Evolutionary conservation across 2,329 filamentous ascomycete species (phyloP).

Genomic region (Cryphonectria japonica): DNA sequence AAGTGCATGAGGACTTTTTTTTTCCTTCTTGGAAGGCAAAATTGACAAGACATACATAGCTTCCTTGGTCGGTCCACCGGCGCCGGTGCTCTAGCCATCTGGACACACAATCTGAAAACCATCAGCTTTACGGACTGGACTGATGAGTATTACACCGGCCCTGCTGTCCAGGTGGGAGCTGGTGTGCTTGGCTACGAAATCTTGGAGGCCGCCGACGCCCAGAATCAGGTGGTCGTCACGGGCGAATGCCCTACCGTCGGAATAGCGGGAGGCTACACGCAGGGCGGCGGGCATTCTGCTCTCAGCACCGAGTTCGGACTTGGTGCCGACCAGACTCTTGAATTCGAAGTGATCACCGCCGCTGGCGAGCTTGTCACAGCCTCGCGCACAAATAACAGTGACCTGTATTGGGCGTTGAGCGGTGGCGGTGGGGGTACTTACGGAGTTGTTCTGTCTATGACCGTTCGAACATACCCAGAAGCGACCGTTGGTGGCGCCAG

Average conservation of each 20-base stretch:
- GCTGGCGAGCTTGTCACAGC: slow-evolving; percentile 47
- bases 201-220: slow-evolving; percentile 47
- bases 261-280: slow-evolving; percentile 49
- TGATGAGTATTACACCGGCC: slow-evolving; percentile 43
- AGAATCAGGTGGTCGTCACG: slow-evolving; percentile 31
- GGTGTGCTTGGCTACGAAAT: slow-evolving; percentile 58
- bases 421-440: slow-evolving; percentile 47
- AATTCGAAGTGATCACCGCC: slow-evolving; percentile 51
- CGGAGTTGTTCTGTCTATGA: slow-evolving; percentile 39
- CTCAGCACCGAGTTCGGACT: slow-evolving; percentile 54
- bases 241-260: slow-evolving; percentile 48
- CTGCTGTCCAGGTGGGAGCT: slow-evolving; percentile 58
- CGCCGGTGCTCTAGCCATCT: slow-evolving; percentile 49
- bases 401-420: slow-evolving; percentile 54
- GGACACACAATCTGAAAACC: slow-evolving; percentile 47
- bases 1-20: neutral
- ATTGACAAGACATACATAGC: neutral
- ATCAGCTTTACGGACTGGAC: slow-evolving; percentile 32
- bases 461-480: slow-evolving; percentile 32
- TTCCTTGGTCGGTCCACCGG: slow-evolving; percentile 27
- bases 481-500: slow-evolving; percentile 31
- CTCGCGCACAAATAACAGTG: slow-evolving; percentile 45
- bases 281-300: slow-evolving; percentile 59
- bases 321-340: slow-evolving; percentile 52
- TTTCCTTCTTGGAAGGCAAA: no score